Conservation (phyloP, 495 filamentous ascomycete species). For the Saxophila tyrrhenica region DNA sequence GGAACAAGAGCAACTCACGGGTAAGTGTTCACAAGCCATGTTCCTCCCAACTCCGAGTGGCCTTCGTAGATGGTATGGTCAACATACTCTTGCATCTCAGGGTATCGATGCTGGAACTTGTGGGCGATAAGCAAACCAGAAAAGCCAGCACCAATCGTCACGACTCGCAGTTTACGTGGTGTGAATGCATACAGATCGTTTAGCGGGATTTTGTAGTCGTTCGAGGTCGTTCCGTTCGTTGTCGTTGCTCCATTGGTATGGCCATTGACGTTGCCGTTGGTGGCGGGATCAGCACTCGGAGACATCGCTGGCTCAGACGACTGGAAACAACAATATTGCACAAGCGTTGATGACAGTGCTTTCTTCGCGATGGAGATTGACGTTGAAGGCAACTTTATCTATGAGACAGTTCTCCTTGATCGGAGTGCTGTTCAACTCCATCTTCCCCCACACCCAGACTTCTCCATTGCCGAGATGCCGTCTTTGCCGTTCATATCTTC, state of each 20-base stretch:
- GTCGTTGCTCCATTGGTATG: not conserved
- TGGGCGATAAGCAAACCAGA: slow-evolving; percentile 54
- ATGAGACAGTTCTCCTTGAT: no score
- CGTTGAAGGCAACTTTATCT: no score
- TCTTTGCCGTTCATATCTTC: not conserved
- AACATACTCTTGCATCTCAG: slow-evolving; percentile 11
- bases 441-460: not conserved
- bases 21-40: slow-evolving; percentile 37
- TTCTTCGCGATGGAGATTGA: no score
- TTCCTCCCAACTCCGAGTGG: slow-evolving; percentile 60
- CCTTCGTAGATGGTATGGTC: slow-evolving; percentile 51
- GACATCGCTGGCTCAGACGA: not conserved
- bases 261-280: not conserved
- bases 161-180: slow-evolving; percentile 31
- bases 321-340: no score
- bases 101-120: slow-evolving; percentile 42
- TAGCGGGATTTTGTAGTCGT: not conserved
- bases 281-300: not conserved
- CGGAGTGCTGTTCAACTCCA: no score
- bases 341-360: no score
- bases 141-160: slow-evolving; percentile 55
- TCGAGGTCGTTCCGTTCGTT: not conserved
- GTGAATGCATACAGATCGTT: not conserved
- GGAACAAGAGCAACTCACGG: no score
- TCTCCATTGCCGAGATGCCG: not conserved